phyloP scores from a whole-genome alignment of 2,329 filamentous ascomycete genomes.

The Botrytis cinerea region DNA sequence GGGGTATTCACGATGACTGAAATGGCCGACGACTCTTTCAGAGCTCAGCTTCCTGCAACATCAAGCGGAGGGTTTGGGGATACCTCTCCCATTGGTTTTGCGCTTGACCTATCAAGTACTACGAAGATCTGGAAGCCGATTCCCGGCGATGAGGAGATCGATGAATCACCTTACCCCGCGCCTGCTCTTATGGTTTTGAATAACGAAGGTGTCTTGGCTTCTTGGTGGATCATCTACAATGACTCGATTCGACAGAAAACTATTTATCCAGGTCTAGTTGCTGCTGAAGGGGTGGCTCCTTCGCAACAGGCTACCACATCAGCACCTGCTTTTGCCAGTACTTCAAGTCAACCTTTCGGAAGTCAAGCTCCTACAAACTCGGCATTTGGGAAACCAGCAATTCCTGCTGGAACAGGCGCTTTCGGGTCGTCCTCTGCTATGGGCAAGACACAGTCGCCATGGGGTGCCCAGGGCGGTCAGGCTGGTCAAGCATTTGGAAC shows the following conservation, averaged over 20 bases:
- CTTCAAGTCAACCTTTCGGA: constrained; percentile 26
- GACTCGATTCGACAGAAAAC: constrained; percentile 77
- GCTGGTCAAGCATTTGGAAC: constrained; percentile 52
- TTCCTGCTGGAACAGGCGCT: constrained; percentile 39
- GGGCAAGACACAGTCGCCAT: constrained; percentile 23
- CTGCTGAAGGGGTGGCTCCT: constrained; percentile 40
- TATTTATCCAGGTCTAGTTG: constrained; percentile 70
- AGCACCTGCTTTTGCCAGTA: constrained; percentile 37
- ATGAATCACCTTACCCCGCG: constrained; percentile 76
- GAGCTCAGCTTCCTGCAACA: constrained; percentile 74
- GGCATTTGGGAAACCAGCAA: constrained; percentile 41
- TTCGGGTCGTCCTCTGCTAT: constrained; percentile 41
- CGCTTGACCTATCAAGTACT: constrained; percentile 79
- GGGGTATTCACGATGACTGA: constrained; percentile 74
- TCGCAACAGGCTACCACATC: constrained; percentile 34
- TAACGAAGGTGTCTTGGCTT: constrained; percentile 79
- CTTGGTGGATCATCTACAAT: constrained; percentile 92
- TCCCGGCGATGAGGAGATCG: constrained; percentile 68
- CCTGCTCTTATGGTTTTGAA: constrained; percentile 85
- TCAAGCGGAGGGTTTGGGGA: constrained; percentile 60
- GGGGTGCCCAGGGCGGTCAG: constrained; percentile 43
- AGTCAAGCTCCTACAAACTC: constrained; percentile 29
- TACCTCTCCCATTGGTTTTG: constrained; percentile 76
- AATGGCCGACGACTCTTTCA: constrained; percentile 70
- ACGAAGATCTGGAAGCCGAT: constrained; percentile 80